Evolutionary conservation across 192 early-diverging fungal genomes (phyloP), one percentile per base, ranked within the genome.

Genomic region (Coemansia sp.): DNA sequence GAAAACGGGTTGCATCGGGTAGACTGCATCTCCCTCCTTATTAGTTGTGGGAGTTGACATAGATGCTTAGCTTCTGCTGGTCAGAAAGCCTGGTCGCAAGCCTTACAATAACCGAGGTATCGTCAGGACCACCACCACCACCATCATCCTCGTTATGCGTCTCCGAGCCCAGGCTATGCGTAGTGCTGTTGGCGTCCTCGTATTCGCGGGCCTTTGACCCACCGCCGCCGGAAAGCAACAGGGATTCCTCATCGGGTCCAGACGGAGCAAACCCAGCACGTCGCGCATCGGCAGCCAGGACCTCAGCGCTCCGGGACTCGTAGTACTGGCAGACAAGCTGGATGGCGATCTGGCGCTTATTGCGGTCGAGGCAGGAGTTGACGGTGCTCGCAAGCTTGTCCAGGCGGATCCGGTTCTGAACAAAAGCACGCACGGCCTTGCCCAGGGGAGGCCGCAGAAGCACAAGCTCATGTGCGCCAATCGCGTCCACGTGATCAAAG

Each of bases 271-370:
- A 32, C 8, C 68, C 74, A 9, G 75, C 74, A 6, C 62, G 56
- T 42, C 16, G 56, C 10, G 75, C 75, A 49, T 82, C 79, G 6
- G 68, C 63, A 5, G 62, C 58, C 45, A 82, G 32, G 56, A 64
- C 69, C 13, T 64, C 71, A 0, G 67, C 67, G 5, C 74, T 8
- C n/a, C 75, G 68, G 15, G 69, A 67, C 41, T 72, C 43, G 56
- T 82, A 82, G 56, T 82, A 82, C 26, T 67, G 67, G 38, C 68
- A 63, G 38, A 77, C 79, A 3, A 82, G 70, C 23, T 71, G 68
- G 19, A n/a, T 18, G 16, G 79, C 79, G 21, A 82, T 50, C 59
- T 71, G 71, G 4, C 50, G 61, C 54, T 82, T 82, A 49, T 54
- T 65, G 11, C 71, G 72, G 11, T 64, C 65, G n/a, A 82, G 57